A percentile compares a stretch with the other conserved stretches of the same genome.
Evolutionary conservation across 129 eudicot species (phyloP).

Genomic region (Silybum marianum): DNA sequence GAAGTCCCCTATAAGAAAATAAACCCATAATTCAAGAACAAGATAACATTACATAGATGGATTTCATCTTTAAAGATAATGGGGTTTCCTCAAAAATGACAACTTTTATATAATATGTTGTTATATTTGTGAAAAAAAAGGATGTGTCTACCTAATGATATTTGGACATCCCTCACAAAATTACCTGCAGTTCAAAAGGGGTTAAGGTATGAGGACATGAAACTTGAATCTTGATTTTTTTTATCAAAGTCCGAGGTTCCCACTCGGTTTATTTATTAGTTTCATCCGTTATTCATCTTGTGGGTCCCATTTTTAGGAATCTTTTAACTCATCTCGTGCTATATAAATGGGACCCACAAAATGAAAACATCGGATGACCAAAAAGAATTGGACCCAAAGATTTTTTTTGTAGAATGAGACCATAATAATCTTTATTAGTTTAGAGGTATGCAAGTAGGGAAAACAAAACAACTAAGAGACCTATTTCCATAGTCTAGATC

Average conservation of each 20-base stretch:
- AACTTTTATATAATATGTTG: conserved; percentile 10
- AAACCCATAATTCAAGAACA: conserved; percentile 33
- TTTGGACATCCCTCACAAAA: conserved; percentile 91
- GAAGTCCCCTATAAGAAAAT: conserved; percentile 64
- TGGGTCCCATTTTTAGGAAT: conserved; percentile 14
- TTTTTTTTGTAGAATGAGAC: conserved; percentile 14
- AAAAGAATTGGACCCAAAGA: not conserved
- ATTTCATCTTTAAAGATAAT: conserved; percentile 18
- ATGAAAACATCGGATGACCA: conserved; percentile 20
- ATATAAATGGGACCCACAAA: conserved; percentile 25
- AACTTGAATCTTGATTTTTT: conserved; percentile 23
- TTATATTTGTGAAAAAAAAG: conserved; percentile 37
- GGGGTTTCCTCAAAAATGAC: conserved; percentile 24
- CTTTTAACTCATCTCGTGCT: not conserved
- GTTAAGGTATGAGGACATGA: conserved; percentile 55
- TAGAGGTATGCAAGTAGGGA: not conserved
- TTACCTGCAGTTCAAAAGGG: conserved; percentile 86
- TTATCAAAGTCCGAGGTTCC: conserved; percentile 9
- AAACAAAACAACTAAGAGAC: not conserved
- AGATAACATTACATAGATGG: not conserved
- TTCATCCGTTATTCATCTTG: conserved; percentile 8
- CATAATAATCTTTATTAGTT: not conserved
- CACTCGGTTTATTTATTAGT: conserved; percentile 11
- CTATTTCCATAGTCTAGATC: not conserved
- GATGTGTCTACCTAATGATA: conserved; percentile 83